A percentile compares a stretch with the other conserved stretches of the same genome.
Evolutionary conservation across 345 rosid species (phyloP).

Genomic region (Ceriops zippeliana): DNA sequence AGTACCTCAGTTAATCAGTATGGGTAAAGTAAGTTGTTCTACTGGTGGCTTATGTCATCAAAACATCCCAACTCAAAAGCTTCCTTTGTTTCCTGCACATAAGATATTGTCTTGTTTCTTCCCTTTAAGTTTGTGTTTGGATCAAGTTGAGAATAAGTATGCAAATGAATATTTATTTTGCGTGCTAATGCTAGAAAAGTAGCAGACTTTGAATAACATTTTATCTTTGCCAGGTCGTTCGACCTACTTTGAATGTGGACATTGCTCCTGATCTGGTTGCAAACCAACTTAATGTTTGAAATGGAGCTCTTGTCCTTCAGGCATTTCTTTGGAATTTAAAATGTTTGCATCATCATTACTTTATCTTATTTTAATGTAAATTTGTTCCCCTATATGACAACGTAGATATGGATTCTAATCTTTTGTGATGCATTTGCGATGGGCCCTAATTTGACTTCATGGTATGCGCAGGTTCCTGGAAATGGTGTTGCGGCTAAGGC

Average conservation of each 20-base stretch:
- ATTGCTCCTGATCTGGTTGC: slow-evolving; percentile 84
- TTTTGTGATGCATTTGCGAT: slow-evolving; percentile 5
- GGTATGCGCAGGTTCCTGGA: slow-evolving; percentile 53
- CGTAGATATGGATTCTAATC: not conserved
- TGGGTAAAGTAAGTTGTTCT: slow-evolving; percentile 64
- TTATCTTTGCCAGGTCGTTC: slow-evolving; percentile 55
- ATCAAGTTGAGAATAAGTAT: not conserved
- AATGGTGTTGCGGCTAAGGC: slow-evolving; percentile 71
- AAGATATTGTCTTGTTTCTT: not conserved
- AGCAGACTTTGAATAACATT: not conserved
- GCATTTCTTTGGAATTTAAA: slow-evolving; percentile 25
- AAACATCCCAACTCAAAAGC: no score
- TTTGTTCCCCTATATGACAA: no score
- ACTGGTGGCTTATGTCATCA: not conserved
- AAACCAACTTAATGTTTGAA: slow-evolving; percentile 86
- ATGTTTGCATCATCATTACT: not conserved
- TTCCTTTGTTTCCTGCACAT: no score
- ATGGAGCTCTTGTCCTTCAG: slow-evolving; percentile 85
- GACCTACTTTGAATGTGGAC: slow-evolving; percentile 80
- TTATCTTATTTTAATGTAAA: not conserved
- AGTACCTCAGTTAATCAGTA: slow-evolving; percentile 80
- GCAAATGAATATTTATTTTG: not conserved
- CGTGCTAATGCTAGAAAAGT: not conserved
- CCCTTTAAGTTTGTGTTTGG: not conserved
- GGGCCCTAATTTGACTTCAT: not conserved